Conservation (phyloP, 2,329 filamentous ascomycete species). For the Teratosphaeria zuluensis region DNA sequence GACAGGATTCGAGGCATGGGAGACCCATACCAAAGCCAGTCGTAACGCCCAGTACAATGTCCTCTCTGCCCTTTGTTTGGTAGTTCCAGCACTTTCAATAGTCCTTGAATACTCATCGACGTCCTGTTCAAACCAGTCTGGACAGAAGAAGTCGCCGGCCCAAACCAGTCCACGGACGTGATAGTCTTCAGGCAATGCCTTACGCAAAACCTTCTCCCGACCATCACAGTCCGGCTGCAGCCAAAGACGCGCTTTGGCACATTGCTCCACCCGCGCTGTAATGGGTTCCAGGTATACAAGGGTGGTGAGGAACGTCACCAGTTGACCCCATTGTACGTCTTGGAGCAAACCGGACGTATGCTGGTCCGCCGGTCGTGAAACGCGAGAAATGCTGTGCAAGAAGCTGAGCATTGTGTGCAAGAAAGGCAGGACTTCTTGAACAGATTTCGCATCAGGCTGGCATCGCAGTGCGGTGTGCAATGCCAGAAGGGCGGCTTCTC, state of each 20-base stretch:
- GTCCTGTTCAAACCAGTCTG: constrained; percentile 49
- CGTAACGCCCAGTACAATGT: constrained; percentile 4
- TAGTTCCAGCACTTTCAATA: constrained; percentile 1
- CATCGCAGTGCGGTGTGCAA: constrained; percentile 2
- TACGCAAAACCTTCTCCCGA: constrained; percentile 6
- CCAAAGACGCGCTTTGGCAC: constrained; percentile 25
- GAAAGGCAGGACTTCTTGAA: constrained; percentile 46
- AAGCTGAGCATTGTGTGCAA: constrained; percentile 51
- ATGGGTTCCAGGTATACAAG: constrained; percentile 24
- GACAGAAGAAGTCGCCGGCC: constrained; percentile 47
- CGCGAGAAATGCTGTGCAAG: neutral
- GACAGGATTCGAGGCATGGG: neutral
- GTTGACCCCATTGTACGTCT: constrained; percentile 36
- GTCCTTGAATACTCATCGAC: constrained; percentile 1
- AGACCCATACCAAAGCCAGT: constrained; percentile 3
- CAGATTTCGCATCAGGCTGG: constrained; percentile 27
- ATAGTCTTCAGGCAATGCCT: constrained; percentile 56
- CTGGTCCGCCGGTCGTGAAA: neutral
- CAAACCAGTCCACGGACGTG: constrained; percentile 53
- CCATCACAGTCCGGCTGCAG: constrained; percentile 20
- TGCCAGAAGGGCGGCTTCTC: neutral
- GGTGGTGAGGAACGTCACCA: constrained; percentile 44
- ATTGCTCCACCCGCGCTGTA: constrained; percentile 27
- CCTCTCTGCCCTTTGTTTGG: neutral
- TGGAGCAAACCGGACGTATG: neutral